Conservation (phyloP, 805 yeast genomes). For the Helenozyma baotianmanensis region DNA sequence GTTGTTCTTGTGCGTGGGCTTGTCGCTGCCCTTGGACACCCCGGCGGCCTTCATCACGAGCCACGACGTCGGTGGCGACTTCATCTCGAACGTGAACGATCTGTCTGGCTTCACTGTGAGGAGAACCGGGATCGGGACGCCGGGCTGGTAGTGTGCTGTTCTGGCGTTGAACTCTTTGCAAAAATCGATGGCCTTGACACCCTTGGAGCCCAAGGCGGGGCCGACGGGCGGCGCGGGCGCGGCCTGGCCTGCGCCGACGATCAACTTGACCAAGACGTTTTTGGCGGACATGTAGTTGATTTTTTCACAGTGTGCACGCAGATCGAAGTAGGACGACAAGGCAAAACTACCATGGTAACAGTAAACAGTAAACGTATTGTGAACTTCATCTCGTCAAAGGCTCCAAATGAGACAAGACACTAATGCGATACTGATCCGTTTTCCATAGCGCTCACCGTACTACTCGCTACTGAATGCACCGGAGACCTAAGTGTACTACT, state of each 20-base stretch:
- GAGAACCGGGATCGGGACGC: constrained; percentile 83
- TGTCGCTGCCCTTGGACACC: constrained; percentile 71
- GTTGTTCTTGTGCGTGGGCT: constrained; percentile 53
- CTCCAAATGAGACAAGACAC: too few species aligned
- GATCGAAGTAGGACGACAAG: too few species aligned
- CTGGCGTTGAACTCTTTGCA: constrained; percentile 98
- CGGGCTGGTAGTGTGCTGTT: constrained; percentile 81
- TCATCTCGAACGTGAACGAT: constrained; percentile 77
- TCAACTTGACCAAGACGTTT: constrained; percentile 73
- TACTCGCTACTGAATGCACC: too few species aligned
- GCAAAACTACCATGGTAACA: too few species aligned
- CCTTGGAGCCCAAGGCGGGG: constrained; percentile 97
- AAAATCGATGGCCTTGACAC: constrained; percentile 97
- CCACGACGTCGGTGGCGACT: constrained; percentile 90
- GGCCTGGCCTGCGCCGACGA: constrained; percentile 96
- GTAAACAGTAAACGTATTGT: too few species aligned
- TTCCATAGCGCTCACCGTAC: too few species aligned
- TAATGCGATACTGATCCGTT: too few species aligned
- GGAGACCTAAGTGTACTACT: too few species aligned
- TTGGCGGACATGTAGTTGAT: constrained; percentile 35
- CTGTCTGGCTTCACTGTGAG: constrained; percentile 91
- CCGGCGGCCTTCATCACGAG: constrained; percentile 78
- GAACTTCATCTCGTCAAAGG: too few species aligned
- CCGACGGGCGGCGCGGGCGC: constrained; percentile 99
- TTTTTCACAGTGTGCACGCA: too few species aligned